Evolutionary conservation across 257 asterid genomes (phyloP).

Genomic region (Ilex asprella): DNA sequence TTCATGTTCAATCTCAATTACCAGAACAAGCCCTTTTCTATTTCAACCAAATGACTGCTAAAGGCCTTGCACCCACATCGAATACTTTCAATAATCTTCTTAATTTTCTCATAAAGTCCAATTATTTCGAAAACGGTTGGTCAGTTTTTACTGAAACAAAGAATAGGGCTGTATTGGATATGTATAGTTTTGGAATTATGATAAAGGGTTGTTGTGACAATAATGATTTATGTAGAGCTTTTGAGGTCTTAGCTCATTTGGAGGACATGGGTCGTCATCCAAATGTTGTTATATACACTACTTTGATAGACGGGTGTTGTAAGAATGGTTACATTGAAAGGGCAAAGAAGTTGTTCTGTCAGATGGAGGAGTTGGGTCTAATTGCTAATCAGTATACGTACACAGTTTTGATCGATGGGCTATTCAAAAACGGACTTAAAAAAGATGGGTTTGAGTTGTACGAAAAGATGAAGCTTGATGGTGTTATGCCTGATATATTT

Average conservation of each 20-base stretch:
- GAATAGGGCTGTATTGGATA: constrained; percentile 32
- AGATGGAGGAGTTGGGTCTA: constrained; percentile 45
- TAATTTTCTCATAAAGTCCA: constrained; percentile 27
- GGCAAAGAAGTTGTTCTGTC: constrained; percentile 43
- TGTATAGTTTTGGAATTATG: constrained; percentile 66
- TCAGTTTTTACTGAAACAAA: constrained; percentile 33
- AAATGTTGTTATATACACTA: constrained; percentile 63
- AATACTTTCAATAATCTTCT: constrained; percentile 42
- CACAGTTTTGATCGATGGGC: constrained; percentile 58
- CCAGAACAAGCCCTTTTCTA: constrained; percentile 28
- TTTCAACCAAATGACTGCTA: constrained; percentile 46
- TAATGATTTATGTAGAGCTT: constrained; percentile 42
- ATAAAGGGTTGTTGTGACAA: constrained; percentile 63
- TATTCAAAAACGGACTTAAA: constrained; percentile 45
- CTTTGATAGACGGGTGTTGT: constrained; percentile 64
- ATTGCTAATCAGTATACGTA: constrained; percentile 61
- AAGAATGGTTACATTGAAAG: constrained; percentile 40
- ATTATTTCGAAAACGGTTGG: constrained; percentile 36
- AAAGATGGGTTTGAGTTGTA: constrained; percentile 56
- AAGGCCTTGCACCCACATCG: constrained; percentile 38
- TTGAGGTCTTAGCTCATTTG: constrained; percentile 36
- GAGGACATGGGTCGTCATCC: constrained; percentile 38
- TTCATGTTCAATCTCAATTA: constrained; percentile 37
- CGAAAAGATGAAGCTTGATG: constrained; percentile 52
- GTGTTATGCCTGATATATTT: constrained; percentile 51